Evolutionary conservation across 352 stramenopile genomes (phyloP).

Genomic region (Thalassiosira exigua): DNA sequence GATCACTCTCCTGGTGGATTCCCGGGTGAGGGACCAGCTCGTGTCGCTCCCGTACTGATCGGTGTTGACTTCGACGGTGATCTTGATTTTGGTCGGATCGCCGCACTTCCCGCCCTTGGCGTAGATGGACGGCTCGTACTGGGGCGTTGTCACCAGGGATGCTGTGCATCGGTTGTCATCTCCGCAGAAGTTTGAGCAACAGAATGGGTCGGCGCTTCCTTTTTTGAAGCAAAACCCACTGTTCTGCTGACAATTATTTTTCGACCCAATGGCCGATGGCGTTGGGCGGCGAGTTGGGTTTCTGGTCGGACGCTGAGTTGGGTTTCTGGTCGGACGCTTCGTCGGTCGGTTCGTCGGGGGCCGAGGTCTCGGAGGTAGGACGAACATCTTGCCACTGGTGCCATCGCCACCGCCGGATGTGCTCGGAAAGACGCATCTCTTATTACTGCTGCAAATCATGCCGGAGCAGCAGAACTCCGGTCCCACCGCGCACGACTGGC

Average conservation of each 20-base stretch:
- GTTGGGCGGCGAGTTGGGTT: background rate
- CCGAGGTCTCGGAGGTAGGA: background rate
- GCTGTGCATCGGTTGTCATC: constrained; percentile 22
- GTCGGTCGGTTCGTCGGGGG: constrained; percentile 3
- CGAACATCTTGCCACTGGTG: background rate
- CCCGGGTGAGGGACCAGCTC: constrained; percentile 15
- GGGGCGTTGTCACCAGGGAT: background rate
- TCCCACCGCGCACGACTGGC: constrained; percentile 30
- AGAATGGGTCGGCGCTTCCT: constrained; percentile 13
- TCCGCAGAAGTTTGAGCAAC: constrained; percentile 40
- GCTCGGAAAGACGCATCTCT: constrained; percentile 9
- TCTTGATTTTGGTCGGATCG: constrained; percentile 28
- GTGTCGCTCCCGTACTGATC: constrained; percentile 22
- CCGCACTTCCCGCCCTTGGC: background rate
- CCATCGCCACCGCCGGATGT: background rate
- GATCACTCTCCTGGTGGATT: constrained; percentile 7
- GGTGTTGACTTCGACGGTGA: constrained; percentile 54
- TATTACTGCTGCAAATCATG: constrained; percentile 23
- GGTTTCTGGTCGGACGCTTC: background rate
- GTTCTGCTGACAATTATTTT: constrained; percentile 13
- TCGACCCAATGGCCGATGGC: background rate
- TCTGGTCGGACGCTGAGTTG: background rate
- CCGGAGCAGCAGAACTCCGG: constrained; percentile 39
- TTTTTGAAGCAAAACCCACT: constrained; percentile 24
- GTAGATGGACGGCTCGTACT: background rate